Evolutionary conservation across 2,329 filamentous ascomycete genomes (phyloP).

Genomic region (Aureobasidium sp.): DNA sequence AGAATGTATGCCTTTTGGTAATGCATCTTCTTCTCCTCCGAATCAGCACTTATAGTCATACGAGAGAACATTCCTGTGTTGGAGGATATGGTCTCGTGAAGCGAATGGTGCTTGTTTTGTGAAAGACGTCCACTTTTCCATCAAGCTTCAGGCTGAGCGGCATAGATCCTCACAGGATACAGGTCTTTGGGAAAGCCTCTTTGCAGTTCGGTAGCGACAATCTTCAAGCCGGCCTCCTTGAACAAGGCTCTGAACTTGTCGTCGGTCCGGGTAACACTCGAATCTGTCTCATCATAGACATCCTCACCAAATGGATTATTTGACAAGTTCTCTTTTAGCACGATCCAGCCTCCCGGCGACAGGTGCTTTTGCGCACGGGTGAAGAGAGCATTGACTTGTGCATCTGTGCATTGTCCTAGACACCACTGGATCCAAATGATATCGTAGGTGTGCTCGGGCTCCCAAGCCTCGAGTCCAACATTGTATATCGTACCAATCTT

Average conservation of each 20-base stretch:
- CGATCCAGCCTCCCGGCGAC: conserved; percentile 48
- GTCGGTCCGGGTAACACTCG: conserved; percentile 70
- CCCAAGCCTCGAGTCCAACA: conserved; percentile 68
- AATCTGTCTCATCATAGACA: conserved; percentile 68
- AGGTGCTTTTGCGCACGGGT: conserved; percentile 41
- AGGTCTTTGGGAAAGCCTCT: conserved; percentile 62
- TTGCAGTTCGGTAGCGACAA: conserved; percentile 68
- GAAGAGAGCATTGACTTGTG: conserved; percentile 62
- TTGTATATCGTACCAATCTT: conserved; percentile 61
- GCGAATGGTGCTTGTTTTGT: too few species aligned
- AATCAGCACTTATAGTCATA: too few species aligned
- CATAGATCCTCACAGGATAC: conserved; percentile 72
- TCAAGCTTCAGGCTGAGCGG: conserved; percentile 49
- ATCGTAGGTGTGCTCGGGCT: conserved; percentile 55
- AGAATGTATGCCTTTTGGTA: background rate
- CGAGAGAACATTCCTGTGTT: too few species aligned
- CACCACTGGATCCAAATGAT: conserved; percentile 92
- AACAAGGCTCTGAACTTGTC: conserved; percentile 65
- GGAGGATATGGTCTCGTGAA: too few species aligned
- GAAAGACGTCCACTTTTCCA: background rate
- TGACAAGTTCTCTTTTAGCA: conserved; percentile 75
- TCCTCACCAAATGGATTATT: conserved; percentile 50
- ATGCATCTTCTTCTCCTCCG: too few species aligned
- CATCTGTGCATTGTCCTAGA: conserved; percentile 71
- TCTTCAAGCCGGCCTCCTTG: conserved; percentile 56